Evolutionary conservation across 1,284 basidiomycete genomes (phyloP).

Genomic region (Inonotus hispidus): DNA sequence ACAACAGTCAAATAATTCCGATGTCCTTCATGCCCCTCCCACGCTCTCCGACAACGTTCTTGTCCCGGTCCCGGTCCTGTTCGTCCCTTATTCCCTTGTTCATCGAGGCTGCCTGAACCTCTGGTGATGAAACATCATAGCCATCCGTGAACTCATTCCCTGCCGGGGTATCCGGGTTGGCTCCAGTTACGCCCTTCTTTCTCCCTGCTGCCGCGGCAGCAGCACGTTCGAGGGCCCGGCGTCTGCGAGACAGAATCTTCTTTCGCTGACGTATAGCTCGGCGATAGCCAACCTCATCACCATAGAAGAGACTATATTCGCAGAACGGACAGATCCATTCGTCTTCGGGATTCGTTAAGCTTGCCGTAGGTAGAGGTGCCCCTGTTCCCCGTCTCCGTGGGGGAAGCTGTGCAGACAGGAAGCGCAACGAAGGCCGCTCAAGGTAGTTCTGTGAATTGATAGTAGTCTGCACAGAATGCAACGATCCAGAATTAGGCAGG

Average conservation of each 20-base stretch:
- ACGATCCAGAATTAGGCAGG: slow-evolving; percentile 47
- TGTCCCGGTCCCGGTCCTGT: slow-evolving; percentile 19
- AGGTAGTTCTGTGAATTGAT: slow-evolving; percentile 44
- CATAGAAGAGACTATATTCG: slow-evolving; percentile 83
- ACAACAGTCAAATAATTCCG: not conserved
- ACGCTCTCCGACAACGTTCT: slow-evolving; percentile 1
- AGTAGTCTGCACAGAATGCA: slow-evolving; percentile 31
- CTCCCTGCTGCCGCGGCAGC: slow-evolving; percentile 39
- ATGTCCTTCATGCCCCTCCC: not conserved
- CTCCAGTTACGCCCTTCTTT: slow-evolving; percentile 19
- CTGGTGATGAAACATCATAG: slow-evolving; percentile 11
- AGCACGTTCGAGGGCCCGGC: slow-evolving; percentile 71
- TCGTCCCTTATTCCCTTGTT: slow-evolving; percentile 18
- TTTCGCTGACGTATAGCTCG: slow-evolving; percentile 69
- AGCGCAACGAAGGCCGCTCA: slow-evolving; percentile 55
- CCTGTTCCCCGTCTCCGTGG: slow-evolving; percentile 32
- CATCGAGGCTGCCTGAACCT: slow-evolving; percentile 15
- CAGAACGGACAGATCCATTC: slow-evolving; percentile 90
- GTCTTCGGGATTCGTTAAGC: slow-evolving; percentile 58
- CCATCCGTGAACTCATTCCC: slow-evolving; percentile 27
- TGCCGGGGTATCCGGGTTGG: slow-evolving; percentile 23
- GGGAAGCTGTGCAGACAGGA: slow-evolving; percentile 63
- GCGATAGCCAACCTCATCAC: slow-evolving; percentile 59
- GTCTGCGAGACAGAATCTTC: slow-evolving; percentile 68
- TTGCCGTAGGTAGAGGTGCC: slow-evolving; percentile 27